Evolutionary conservation across 257 asterid species (phyloP).

Genomic region (Misopates orontium): DNA sequence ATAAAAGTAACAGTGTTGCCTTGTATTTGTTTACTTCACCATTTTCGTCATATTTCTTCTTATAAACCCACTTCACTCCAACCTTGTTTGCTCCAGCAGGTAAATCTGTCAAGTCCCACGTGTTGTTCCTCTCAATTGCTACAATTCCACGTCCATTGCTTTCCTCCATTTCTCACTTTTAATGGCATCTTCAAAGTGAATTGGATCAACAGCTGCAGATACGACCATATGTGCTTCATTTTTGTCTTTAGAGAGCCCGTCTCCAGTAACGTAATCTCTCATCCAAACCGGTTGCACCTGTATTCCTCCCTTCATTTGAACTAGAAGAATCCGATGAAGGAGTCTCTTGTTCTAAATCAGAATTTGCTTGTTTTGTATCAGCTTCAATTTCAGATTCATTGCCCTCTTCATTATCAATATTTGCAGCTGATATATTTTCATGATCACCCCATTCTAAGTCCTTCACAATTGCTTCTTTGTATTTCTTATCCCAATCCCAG

Average conservation of each 20-base stretch:
- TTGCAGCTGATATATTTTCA: background rate
- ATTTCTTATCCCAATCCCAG: too few species aligned
- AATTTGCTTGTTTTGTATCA: too few species aligned
- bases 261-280: background rate
- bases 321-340: background rate
- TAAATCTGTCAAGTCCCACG: background rate
- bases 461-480: too few species aligned
- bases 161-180: background rate
- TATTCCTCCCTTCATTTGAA: too few species aligned
- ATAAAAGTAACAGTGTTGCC: too few species aligned
- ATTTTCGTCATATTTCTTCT: background rate
- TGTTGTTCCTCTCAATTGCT: background rate
- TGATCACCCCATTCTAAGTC: background rate
- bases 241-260: background rate
- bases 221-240: background rate
- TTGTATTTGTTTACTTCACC: too few species aligned
- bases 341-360: too few species aligned
- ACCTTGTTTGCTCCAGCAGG: background rate
- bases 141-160: too few species aligned
- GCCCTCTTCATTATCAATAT: too few species aligned
- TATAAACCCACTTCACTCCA: constrained; percentile 10
- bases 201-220: too few species aligned
- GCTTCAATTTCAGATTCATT: too few species aligned
- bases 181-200: background rate
- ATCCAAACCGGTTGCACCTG: too few species aligned